Evolutionary conservation across 2,329 filamentous ascomycete species (phyloP).

Genomic region (Fusarium domesticum): DNA sequence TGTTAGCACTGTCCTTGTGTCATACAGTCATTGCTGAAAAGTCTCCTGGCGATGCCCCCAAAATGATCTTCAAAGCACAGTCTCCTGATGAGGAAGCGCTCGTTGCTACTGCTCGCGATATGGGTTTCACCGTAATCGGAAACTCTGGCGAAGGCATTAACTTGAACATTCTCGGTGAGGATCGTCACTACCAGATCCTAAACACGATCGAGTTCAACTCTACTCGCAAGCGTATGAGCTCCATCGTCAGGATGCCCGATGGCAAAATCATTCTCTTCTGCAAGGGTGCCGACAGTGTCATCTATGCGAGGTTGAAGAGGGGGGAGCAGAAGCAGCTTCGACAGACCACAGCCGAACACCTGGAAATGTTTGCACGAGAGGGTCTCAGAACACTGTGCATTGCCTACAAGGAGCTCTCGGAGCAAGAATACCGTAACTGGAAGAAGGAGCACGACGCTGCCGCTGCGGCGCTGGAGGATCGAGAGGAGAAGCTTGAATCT

Average conservation of each 20-base stretch:
- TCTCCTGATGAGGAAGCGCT: conserved; percentile 95
- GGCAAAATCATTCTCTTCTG: conserved; percentile 87
- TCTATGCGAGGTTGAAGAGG: conserved; percentile 83
- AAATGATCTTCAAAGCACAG: conserved; percentile 93
- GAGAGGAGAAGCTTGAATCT: conserved; percentile 89
- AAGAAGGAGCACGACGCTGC: conserved; percentile 84
- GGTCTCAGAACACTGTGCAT: conserved; percentile 93
- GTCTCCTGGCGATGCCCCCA: conserved; percentile 83
- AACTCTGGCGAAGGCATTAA: conserved; percentile 76
- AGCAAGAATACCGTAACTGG: conserved; percentile 83
- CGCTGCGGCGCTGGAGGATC: conserved; percentile 75
- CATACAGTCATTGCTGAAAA: conserved; percentile 94
- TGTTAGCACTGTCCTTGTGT: conserved; percentile 92
- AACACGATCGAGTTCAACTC: conserved; percentile 99
- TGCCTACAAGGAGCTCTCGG: conserved; percentile 74
- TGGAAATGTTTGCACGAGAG: conserved; percentile 96
- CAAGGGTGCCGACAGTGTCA: conserved; percentile 96
- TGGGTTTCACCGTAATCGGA: conserved; percentile 89
- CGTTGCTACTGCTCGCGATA: conserved; percentile 89
- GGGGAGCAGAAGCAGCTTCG: conserved; percentile 85
- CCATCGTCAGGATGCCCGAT: conserved; percentile 92
- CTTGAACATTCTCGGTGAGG: conserved; percentile 81
- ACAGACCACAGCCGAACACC: conserved; percentile 80
- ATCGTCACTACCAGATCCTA: conserved; percentile 79
- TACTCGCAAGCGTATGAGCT: conserved; percentile 94